These are phyloP conservation scores for Dactylellina haptotyla DNA, from an alignment of 2,329 filamentous ascomycete genomes.

Conservation along the genomic window DNA sequence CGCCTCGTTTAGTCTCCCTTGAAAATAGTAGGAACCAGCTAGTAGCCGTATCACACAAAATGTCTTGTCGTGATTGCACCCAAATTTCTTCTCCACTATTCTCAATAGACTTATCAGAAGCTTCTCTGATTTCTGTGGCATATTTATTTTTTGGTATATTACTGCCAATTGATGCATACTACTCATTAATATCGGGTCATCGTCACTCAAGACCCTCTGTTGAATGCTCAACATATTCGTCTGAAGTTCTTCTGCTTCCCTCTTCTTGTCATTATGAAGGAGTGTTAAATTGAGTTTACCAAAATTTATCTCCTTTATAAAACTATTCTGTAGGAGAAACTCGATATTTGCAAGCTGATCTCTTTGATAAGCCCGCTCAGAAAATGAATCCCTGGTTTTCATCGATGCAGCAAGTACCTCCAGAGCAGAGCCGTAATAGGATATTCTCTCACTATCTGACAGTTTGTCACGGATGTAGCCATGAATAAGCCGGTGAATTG, in stretches of 20 bases:
- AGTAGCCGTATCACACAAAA: conserved; percentile 6
- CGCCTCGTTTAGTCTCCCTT: conserved; percentile 34
- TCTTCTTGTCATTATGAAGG: conserved; percentile 9
- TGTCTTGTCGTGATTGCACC: conserved; percentile 34
- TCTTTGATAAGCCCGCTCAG: no score
- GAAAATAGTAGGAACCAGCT: conserved; percentile 5
- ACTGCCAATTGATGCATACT: conserved; percentile 8
- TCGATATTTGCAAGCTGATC: no score
- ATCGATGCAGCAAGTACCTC: neutral
- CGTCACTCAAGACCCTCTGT: conserved; percentile 20
- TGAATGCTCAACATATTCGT: conserved; percentile 7
- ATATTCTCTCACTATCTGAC: neutral
- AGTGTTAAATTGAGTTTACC: conserved; percentile 18
- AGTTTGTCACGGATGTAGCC: neutral
- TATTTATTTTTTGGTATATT: conserved; percentile 22
- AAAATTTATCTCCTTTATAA: neutral
- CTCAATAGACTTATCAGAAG: conserved; percentile 16
- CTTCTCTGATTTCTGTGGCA: conserved; percentile 37
- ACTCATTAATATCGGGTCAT: conserved; percentile 17
- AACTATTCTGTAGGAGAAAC: neutral
- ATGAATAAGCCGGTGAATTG: neutral
- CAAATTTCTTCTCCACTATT: conserved; percentile 19
- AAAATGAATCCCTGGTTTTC: no score
- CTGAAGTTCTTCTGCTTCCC: conserved; percentile 9
- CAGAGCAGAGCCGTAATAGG: neutral